Evolutionary conservation across 1,284 basidiomycete genomes (phyloP), one percentile per base, ranked within the genome.

Genomic region (Meira miltonrushii): DNA sequence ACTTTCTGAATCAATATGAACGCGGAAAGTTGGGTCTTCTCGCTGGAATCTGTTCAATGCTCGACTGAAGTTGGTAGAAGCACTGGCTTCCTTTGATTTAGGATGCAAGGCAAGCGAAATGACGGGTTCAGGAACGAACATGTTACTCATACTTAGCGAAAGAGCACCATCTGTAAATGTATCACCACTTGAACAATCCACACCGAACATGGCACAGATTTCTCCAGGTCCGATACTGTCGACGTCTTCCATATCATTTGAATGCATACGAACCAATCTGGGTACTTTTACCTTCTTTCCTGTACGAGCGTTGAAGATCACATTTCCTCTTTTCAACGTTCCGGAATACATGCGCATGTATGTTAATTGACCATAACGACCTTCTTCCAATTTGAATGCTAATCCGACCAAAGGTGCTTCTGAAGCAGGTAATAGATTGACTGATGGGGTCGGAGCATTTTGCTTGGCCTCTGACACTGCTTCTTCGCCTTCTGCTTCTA

Each of bases 281-380:
- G 94, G 93, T n/a, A 98, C 90, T 81, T 98, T 97, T 81, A 97
- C 90, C 80, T 88, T 91, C 83, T 97, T 99, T 54, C 93, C 95
- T 19, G 92, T 94, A 46, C 93, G 84, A 5, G 90, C 91, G 77
- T 98, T 96, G 82, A 84, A 92, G 74, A 99, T 94, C 65, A 87
- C 83, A 61, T 84, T 85, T 1, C 90, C 87, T 79, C 89, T 89
- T 80, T 86, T 89, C 75, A 98, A 80, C 50, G 86, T 89, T 33
- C 95, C 95, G 79, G 97, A 93, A 79, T 98, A 99, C 53, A 99
- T 90, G n/a, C 95, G 84, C 86, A 99, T 92, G 81, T 99, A 99
- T 0, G 95, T 98, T 75, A 99, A 82, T 81, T 99, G 95, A 13
- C 95, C 95, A 78, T 90, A 99, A 28, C 90, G 85, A 23, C 94